Evolutionary conservation across 139 green algal species (phyloP).

Genomic region (Trebouxia sp.): DNA sequence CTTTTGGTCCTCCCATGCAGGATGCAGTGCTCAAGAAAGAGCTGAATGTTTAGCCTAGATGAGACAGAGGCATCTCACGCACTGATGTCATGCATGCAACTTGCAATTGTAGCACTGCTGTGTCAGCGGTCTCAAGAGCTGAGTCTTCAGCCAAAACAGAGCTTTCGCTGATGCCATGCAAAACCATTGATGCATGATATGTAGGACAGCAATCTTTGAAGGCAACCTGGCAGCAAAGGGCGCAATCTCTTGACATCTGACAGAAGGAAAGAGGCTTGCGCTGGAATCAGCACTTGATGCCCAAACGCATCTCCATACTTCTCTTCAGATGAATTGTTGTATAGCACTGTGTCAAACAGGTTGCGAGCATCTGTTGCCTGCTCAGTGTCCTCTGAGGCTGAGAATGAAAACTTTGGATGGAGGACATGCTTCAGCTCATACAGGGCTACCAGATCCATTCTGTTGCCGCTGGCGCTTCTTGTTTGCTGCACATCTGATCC

Average conservation of each 20-base stretch:
- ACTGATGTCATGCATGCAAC: not conserved
- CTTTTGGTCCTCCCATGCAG: too few relatives aligned
- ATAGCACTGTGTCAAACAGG: conserved; percentile 41
- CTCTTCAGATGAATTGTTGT: not conserved
- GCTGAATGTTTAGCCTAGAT: not conserved
- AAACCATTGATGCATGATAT: not conserved
- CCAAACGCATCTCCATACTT: conserved; percentile 14
- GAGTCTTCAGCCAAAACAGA: not conserved
- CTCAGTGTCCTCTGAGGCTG: not conserved
- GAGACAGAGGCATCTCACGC: not conserved
- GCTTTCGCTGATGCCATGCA: too few relatives aligned
- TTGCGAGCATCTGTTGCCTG: conserved; percentile 7
- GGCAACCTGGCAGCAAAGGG: conserved; percentile 43
- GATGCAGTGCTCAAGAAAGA: not conserved
- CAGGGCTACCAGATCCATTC: conserved; percentile 35
- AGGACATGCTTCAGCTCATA: conserved; percentile 35
- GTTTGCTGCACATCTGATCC: not conserved
- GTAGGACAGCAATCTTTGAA: not conserved
- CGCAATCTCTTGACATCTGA: conserved; percentile 47
- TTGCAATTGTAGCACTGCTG: not conserved
- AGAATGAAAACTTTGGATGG: conserved; percentile 35
- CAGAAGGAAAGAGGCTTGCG: conserved; percentile 50
- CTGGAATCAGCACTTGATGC: conserved; percentile 49
- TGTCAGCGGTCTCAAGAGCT: not conserved
- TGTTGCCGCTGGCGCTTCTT: not conserved